Base-by-base conservation (phyloP, 1,139 yeast genomes). In the Debaryomyces udenii region DNA sequence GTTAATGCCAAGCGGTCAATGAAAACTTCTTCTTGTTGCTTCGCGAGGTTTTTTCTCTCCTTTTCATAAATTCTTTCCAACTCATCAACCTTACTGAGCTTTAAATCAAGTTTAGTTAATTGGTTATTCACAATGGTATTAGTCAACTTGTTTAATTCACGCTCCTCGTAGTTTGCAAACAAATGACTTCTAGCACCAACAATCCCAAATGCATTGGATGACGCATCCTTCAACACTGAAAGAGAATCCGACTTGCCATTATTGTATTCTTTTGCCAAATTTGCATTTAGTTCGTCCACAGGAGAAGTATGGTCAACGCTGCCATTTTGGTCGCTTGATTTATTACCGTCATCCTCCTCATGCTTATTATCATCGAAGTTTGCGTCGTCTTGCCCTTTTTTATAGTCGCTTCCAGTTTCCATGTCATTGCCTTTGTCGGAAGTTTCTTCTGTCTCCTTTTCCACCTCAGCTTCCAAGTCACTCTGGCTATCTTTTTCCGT, bases 131-230 rank as follows among this genome's bases (percentile, higher is more conserved):
- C 76, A 37, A 91, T 77, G 17, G 74, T 74, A 15, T 74, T 68
- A 17, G 85, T 66, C 24, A 83, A 62, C 44, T 76, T 78, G 49
- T 81, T 64, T 80, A 89, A 78, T 56, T 86, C 89, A 41, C 93
- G 71, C 56, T 90, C 97, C 58, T 90, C 94, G 56, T 80, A 82
- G 13, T 83, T 79, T 10, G 95, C 89, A 64, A 91, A 84, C 27
- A 88, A 78, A 55, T 86, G 93, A 28, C 96, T 77, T 49, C 96
- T 78, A 1, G 93, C 86, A 4, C 96, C 96, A 23, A 87, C 69
- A 6, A 83, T 70, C 3, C 89, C 86, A 47, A 84, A 67, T 1
- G 86, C 77, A 31, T 77, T 66, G 6, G 77, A 67, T 2, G 81
- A 74, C 4, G 82, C 80, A 43, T 81, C 83, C 35, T 67, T 58